Evolutionary conservation across 1,139 yeast species (phyloP), one percentile per base, ranked within the genome.

Genomic region (Kodamaea ohmeri): DNA sequence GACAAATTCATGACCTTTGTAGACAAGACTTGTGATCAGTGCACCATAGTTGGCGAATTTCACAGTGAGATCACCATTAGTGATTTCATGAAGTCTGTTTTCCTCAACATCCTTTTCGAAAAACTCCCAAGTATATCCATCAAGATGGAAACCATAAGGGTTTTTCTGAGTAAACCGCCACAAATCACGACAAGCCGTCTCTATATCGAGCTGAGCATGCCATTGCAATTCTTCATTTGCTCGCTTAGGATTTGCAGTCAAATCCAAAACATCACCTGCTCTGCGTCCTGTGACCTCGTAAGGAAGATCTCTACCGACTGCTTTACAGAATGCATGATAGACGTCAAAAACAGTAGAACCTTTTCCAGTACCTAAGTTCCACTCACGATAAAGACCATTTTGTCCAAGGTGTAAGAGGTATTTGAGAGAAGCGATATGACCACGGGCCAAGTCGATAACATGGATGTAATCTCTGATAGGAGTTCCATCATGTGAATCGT

Each of bases 311-410:
- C 32, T 22, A n/a, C 37, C 33, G 11, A 28, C 28, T 9, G 37
- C 25, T 17, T 28, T 35, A n/a, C 78, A 71, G 58, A 85, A 85
- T 2, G 87, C 83, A 43, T 73, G 55, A 53, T 79, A 74, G 36
- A 85, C 83, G 49, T 86, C 90, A 40, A 83, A 68, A 5, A 85
- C 95, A 2, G 94, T 83, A 6, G 83, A 71, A 4, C 95, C 95
- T 32, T 69, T 75, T 34, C 95, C 95, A 17, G 92, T 80, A 33
- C 95, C 95, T 45, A 85, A 72, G 55, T 86, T 86, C 94, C 94
- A 86, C 54, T 80, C 92, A 40, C 90, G 72, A 55, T 74, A 79
- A 41, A 77, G 66, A 11, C 40, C 37, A 6, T 42, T 36, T 22
- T 58, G 50, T 11, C 58, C 51, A 14, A 31, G 34, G 4, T 21